Conservation (phyloP, 164 flowering plant genomes). For the Tetracentron sinense region DNA sequence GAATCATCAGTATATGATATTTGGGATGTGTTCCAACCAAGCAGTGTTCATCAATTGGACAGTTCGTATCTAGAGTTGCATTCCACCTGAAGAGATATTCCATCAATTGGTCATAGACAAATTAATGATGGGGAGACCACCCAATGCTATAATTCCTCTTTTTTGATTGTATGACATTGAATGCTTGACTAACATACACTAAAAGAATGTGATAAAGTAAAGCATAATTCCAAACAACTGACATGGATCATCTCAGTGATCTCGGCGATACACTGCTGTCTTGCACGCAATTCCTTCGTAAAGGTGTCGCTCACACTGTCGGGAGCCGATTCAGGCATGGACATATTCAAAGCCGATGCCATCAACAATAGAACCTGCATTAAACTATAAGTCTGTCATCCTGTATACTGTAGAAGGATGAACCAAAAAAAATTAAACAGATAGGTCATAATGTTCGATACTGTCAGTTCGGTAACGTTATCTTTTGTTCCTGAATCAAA, state of each 20-base stretch:
- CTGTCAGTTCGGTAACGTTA: too few species aligned
- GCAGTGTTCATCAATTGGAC: too few species aligned
- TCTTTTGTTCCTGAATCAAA: too few species aligned
- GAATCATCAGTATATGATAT: too few species aligned
- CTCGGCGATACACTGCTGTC: constrained; percentile 86
- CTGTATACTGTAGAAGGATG: too few species aligned
- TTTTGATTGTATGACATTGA: neutral
- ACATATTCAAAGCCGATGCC: constrained; percentile 75
- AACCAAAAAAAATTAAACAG: too few species aligned
- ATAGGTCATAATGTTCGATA: too few species aligned
- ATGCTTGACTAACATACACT: neutral
- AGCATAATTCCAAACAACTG: constrained; percentile 25
- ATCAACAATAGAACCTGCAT: constrained; percentile 84
- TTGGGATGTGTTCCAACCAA: too few species aligned
- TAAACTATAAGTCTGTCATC: neutral
- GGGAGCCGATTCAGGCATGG: constrained; percentile 30
- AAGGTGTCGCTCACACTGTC: constrained; percentile 28
- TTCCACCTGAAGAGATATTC: neutral
- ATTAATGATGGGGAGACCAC: too few species aligned
- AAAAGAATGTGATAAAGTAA: constrained; percentile 8
- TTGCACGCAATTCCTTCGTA: constrained; percentile 49
- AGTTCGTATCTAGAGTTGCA: too few species aligned
- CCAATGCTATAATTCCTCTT: too few species aligned
- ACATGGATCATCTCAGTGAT: constrained; percentile 99
- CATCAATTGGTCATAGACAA: neutral